These are phyloP conservation scores for Rhynchosporium secalis DNA, from an alignment of 2,329 filamentous ascomycete species.

Conservation along the genomic window DNA sequence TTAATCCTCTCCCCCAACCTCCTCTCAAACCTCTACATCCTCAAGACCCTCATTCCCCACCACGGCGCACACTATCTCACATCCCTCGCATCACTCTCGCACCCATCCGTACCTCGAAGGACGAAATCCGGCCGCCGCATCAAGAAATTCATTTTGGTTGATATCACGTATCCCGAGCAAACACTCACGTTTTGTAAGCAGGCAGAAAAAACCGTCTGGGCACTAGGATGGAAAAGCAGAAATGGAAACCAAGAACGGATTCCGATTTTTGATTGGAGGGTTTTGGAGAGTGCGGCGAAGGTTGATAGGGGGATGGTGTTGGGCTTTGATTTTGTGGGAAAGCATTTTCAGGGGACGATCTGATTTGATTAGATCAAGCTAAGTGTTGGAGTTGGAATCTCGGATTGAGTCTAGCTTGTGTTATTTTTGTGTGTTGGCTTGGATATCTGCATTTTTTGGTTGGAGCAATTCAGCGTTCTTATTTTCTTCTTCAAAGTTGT, in stretches of 20 bases:
- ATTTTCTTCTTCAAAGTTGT: neutral
- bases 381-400: too few species aligned
- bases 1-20: conserved; percentile 37
- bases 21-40: conserved; percentile 23
- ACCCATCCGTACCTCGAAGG: conserved; percentile 23
- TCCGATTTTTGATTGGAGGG: conserved; percentile 43
- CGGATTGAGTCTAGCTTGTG: neutral
- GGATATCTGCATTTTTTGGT: neutral
- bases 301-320: conserved; percentile 43
- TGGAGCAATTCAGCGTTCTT: neutral
- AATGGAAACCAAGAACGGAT: conserved; percentile 31
- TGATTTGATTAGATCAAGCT: neutral
- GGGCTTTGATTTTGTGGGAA: conserved; percentile 27
- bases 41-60: conserved; percentile 28
- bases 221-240: conserved; percentile 34
- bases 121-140: conserved; percentile 27
- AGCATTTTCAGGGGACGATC: conserved; percentile 19
- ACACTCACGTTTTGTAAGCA: conserved; percentile 38
- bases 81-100: conserved; percentile 18
- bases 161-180: conserved; percentile 37
- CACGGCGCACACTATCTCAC: conserved; percentile 30
- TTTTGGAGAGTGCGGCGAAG: conserved; percentile 45
- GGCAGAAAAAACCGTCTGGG: conserved; percentile 33
- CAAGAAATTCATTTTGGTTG: conserved; percentile 41
- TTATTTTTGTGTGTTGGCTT: neutral